These are phyloP conservation scores for Bombardia bombarda DNA, from an alignment of 495 filamentous ascomycete species.

Conservation along the genomic window DNA sequence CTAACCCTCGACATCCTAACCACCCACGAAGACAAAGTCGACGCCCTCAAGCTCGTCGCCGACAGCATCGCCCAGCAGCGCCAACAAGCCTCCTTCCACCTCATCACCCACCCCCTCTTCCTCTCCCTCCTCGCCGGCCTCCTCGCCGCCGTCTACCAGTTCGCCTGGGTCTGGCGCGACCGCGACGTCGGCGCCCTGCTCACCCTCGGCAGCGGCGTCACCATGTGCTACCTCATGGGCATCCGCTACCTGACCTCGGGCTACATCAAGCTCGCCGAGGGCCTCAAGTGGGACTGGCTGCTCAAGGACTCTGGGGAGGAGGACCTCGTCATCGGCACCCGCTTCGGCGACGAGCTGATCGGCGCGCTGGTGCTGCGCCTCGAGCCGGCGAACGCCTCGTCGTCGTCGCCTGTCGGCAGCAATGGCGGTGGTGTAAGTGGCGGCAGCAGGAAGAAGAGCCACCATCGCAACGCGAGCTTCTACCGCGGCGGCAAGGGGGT, in stretches of 20 bases:
- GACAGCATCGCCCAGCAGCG: slow-evolving; percentile 42
- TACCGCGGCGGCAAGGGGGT: slow-evolving; percentile 43
- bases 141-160: slow-evolving; percentile 27
- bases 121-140: slow-evolving; percentile 19
- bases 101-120: slow-evolving; percentile 34
- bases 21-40: slow-evolving; percentile 28
- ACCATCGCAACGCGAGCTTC: slow-evolving; percentile 16
- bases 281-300: slow-evolving; percentile 31
- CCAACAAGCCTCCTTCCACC: slow-evolving; percentile 26
- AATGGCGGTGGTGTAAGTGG: too few relatives aligned
- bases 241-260: slow-evolving; percentile 34
- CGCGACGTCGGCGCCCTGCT: slow-evolving; percentile 28
- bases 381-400: slow-evolving; percentile 13
- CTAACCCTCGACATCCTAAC: slow-evolving; percentile 29
- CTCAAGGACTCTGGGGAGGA: slow-evolving; percentile 22
- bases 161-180: slow-evolving; percentile 17
- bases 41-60: slow-evolving; percentile 34
- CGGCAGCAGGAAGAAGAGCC: slow-evolving; percentile 15
- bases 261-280: slow-evolving; percentile 33
- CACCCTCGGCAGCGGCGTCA: slow-evolving; percentile 23
- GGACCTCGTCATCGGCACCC: slow-evolving; percentile 34
- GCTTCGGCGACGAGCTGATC: slow-evolving; percentile 31
- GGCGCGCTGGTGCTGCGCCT: slow-evolving; percentile 37
- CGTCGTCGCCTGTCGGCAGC: background rate
- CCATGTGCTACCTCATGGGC: slow-evolving; percentile 32